Conservation (phyloP, 495 filamentous ascomycete species). For the Neurospora sp. region DNA sequence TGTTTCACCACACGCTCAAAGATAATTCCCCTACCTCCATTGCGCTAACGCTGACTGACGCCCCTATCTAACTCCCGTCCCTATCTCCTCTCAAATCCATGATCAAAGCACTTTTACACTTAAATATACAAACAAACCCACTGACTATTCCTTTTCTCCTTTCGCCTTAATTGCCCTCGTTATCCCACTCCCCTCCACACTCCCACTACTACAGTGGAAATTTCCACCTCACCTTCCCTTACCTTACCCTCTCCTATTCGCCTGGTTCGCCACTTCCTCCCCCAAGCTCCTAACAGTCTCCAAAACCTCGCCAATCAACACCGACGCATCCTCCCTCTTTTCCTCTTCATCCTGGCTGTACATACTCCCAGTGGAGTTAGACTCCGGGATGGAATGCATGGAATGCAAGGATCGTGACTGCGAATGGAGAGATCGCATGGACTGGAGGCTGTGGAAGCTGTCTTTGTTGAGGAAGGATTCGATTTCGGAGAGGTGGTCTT, state of each 20-base stretch:
- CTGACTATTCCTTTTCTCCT: too few relatives aligned
- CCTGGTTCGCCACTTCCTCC: background rate
- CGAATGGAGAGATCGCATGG: background rate
- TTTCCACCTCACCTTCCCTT: too few relatives aligned
- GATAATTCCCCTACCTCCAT: background rate
- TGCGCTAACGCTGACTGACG: background rate
- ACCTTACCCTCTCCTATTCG: background rate
- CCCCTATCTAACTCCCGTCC: too few relatives aligned
- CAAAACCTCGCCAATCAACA: background rate
- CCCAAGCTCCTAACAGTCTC: background rate
- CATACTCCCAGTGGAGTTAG: background rate
- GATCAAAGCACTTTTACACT: background rate
- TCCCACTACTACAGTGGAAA: too few relatives aligned
- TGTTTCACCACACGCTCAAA: background rate
- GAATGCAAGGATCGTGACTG: background rate
- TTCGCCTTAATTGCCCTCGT: too few relatives aligned
- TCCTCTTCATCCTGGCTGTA: background rate
- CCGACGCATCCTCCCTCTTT: background rate
- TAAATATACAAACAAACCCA: too few relatives aligned
- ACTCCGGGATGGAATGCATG: background rate
- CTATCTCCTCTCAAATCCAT: background rate
- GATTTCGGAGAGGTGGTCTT: background rate
- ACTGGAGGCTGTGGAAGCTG: background rate
- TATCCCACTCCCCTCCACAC: too few relatives aligned
- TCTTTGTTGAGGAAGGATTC: background rate